Percentiles rank a stretch among this genome's conserved stretches.
phyloP scores from a whole-genome alignment of 306 rosid species.

The Benincasa hispida region DNA sequence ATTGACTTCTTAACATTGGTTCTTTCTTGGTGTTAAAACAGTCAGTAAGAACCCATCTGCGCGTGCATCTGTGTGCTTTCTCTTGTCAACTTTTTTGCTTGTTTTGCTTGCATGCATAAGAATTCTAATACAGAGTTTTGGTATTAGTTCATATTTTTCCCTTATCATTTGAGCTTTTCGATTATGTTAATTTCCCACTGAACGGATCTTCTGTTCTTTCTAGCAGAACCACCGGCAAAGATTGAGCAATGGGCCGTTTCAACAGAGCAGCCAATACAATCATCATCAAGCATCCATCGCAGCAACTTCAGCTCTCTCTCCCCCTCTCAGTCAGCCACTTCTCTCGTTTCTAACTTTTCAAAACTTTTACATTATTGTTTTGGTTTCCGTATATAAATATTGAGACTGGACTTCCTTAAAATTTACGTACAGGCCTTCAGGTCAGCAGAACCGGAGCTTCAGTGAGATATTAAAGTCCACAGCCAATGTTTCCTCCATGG shows the following conservation, averaged over 20 bases:
- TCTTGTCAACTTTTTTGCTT: background rate
- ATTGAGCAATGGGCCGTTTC: conserved; percentile 48
- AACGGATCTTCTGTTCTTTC: background rate
- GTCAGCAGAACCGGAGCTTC: conserved; percentile 67
- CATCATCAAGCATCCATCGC: conserved; percentile 51
- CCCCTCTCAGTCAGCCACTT: conserved; percentile 52
- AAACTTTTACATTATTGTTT: background rate
- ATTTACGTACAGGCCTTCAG: conserved; percentile 38
- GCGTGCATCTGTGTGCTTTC: background rate
- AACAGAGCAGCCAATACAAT: conserved; percentile 57
- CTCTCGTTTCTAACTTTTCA: background rate
- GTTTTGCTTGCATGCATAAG: background rate
- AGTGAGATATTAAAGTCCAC: conserved; percentile 69
- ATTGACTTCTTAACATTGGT: background rate
- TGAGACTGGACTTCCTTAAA: conserved; percentile 1
- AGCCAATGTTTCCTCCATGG: conserved; percentile 38
- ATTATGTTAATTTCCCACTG: background rate
- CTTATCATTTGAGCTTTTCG: background rate
- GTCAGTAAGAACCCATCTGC: background rate
- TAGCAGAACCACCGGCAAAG: conserved; percentile 33
- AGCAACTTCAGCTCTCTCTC: conserved; percentile 59
- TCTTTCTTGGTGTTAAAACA: background rate
- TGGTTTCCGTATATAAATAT: background rate
- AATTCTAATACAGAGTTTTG: background rate
- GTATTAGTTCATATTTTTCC: background rate